These are phyloP conservation scores for Plenodomus tracheiphilus DNA, from an alignment of 2,329 filamentous ascomycete species.

Conservation along the genomic window DNA sequence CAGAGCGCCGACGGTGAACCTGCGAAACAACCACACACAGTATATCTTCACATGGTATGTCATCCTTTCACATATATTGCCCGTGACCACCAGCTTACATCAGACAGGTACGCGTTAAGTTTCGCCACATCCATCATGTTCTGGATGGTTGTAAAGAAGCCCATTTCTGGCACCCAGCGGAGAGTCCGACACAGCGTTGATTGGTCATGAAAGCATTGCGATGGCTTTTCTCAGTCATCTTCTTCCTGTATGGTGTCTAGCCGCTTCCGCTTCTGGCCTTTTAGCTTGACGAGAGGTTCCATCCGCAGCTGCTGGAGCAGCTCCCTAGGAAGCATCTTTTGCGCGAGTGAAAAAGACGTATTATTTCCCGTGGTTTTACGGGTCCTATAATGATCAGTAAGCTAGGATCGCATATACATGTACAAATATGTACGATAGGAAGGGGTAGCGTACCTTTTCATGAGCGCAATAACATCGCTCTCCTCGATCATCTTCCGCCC, in stretches of 20 bases:
- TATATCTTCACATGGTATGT: constrained; percentile 98
- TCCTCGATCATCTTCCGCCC: constrained; percentile 85
- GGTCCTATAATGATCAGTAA: constrained; percentile 21
- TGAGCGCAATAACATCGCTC: constrained; percentile 77
- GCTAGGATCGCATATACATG: constrained; percentile 8
- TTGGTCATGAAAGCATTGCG: constrained; percentile 59
- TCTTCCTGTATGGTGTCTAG: constrained; percentile 48
- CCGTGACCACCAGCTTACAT: constrained; percentile 17
- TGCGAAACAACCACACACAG: constrained; percentile 95
- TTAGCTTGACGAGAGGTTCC: constrained; percentile 52
- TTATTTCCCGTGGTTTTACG: constrained; percentile 70
- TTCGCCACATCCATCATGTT: constrained; percentile 91
- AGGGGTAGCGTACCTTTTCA: constrained; percentile 70
- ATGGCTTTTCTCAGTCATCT: constrained; percentile 43
- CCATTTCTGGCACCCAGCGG: constrained; percentile 70
- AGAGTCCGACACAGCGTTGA: constrained; percentile 76
- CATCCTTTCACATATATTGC: neutral
- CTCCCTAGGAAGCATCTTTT: constrained; percentile 79
- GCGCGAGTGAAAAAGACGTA: constrained; percentile 84
- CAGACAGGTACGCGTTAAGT: constrained; percentile 79
- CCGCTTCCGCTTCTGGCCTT: constrained; percentile 47
- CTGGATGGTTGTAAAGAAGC: constrained; percentile 91
- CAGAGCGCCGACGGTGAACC: constrained; percentile 82
- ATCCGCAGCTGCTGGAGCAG: constrained; percentile 81
- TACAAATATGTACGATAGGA: constrained; percentile 19